phyloP scores from a whole-genome alignment of 2,329 filamentous ascomycete genomes.

The Cercospora beticola region DNA sequence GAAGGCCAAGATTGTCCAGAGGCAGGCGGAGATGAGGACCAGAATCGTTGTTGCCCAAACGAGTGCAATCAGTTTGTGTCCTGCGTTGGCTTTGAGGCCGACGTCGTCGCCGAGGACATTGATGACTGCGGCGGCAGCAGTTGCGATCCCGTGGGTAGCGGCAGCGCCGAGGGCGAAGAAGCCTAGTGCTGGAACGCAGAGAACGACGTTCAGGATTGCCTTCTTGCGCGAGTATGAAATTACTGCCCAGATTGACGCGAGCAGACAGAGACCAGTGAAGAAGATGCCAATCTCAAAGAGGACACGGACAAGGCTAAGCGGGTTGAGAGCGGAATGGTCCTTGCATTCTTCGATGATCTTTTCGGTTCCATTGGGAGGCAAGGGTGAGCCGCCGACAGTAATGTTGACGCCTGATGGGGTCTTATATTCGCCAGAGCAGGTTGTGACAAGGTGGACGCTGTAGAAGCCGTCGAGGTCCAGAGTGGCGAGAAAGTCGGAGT shows the following conservation, averaged over 20 bases:
- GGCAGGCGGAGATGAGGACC: conserved; percentile 27
- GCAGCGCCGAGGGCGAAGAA: conserved; percentile 71
- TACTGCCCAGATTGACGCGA: conserved; percentile 47
- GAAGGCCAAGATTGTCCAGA: conserved; percentile 21
- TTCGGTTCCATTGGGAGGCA: conserved; percentile 39
- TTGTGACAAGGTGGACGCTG: conserved; percentile 59
- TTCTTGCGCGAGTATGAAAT: conserved; percentile 42
- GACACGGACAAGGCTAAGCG: conserved; percentile 56
- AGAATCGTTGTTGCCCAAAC: conserved; percentile 57
- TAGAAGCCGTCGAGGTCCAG: conserved; percentile 62
- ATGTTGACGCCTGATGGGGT: conserved; percentile 43
- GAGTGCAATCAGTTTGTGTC: conserved; percentile 57
- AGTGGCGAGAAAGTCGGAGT: conserved; percentile 44
- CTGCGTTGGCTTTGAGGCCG: conserved; percentile 52
- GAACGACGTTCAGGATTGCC: conserved; percentile 50
- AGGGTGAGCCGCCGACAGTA: conserved; percentile 36
- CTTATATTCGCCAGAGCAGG: conserved; percentile 54
- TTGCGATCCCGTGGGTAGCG: conserved; percentile 65
- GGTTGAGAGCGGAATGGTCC: conserved; percentile 54
- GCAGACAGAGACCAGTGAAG: conserved; percentile 51
- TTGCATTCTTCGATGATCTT: conserved; percentile 57
- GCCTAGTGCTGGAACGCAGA: conserved; percentile 52
- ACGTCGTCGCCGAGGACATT: conserved; percentile 54
- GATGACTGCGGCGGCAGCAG: conserved; percentile 54
- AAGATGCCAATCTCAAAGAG: conserved; percentile 60